Percentiles rank a stretch among this genome's conserved stretches.
Evolutionary conservation across 768 basidiomycete genomes (phyloP).

Genomic region (Kwoniella newhampshirensis): DNA sequence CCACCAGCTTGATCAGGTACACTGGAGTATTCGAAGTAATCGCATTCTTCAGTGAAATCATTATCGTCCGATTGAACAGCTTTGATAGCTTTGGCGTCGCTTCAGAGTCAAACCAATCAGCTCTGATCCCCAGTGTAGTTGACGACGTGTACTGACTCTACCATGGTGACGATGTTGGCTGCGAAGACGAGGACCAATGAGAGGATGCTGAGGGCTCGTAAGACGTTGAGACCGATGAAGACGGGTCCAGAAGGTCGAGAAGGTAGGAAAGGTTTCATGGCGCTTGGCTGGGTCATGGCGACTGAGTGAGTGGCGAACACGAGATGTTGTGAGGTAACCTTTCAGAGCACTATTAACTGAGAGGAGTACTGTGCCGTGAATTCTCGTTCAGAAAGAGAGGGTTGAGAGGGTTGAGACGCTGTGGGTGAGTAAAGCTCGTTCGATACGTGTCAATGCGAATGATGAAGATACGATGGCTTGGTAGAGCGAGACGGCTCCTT

Average conservation of each 20-base stretch:
- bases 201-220: conserved; percentile 76
- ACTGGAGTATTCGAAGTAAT: conserved; percentile 70
- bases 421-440: too few species aligned
- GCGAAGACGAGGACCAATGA: conserved; percentile 75
- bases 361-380: too few species aligned
- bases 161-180: conserved; percentile 58
- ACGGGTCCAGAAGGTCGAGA: conserved; percentile 39
- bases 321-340: too few species aligned
- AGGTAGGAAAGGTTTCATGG: conserved; percentile 39
- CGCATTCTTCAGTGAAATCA: conserved; percentile 58
- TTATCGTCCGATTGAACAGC: conserved; percentile 4
- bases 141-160: conserved; percentile 35
- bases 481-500: too few species aligned
- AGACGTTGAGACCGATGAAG: conserved; percentile 65
- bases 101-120: conserved; percentile 6
- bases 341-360: too few species aligned
- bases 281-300: too few species aligned
- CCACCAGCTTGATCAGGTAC: conserved; percentile 90
- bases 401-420: too few species aligned
- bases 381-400: too few species aligned
- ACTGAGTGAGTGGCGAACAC: too few species aligned
- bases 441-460: too few species aligned
- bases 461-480: too few species aligned
- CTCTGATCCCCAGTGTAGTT: neutral
- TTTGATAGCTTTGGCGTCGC: conserved; percentile 51